Percentiles rank a stretch among this genome's conserved stretches.
Evolutionary conservation across 257 asterid species (phyloP).

Genomic region (Solanum medicagineum): DNA sequence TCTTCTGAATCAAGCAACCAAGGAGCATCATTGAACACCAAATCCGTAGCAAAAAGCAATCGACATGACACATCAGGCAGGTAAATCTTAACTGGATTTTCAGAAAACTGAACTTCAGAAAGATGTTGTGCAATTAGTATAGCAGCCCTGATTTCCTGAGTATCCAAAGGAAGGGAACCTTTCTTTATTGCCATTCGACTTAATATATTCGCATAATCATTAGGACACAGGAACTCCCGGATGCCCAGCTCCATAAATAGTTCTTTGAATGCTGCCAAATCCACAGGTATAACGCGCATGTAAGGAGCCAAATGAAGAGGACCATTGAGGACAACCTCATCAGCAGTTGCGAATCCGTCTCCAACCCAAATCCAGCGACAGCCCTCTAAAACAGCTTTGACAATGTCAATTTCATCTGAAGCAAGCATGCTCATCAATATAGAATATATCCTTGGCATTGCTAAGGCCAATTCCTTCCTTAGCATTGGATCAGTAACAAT

Average conservation of each 20-base stretch:
- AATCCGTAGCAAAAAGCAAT: conserved; percentile 46
- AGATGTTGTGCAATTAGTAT: conserved; percentile 83
- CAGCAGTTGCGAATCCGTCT: conserved; percentile 84
- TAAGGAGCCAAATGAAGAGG: conserved; percentile 96
- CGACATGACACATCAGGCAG: conserved; percentile 83
- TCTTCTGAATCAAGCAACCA: conserved; percentile 81
- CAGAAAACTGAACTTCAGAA: conserved; percentile 60
- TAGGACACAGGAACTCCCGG: conserved; percentile 55
- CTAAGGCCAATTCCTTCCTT: conserved; percentile 76
- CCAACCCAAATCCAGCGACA: conserved; percentile 98
- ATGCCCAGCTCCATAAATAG: conserved; percentile 83
- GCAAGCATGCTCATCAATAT: conserved; percentile 53
- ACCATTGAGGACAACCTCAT: conserved; percentile 90
- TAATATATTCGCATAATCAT: conserved; percentile 77
- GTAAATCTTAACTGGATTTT: conserved; percentile 46
- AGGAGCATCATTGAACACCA: conserved; percentile 92
- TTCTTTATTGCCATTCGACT: conserved; percentile 61
- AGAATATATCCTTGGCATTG: conserved; percentile 91
- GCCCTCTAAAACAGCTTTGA: conserved; percentile 90
- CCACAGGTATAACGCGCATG: conserved; percentile 82
- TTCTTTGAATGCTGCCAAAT: conserved; percentile 82
- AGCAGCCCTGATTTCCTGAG: conserved; percentile 77
- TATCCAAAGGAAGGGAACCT: conserved; percentile 57
- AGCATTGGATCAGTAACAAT: conserved; percentile 59
- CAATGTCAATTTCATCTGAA: conserved; percentile 86